These are phyloP conservation scores for Lipomyces sp. DNA, from an alignment of 805 yeast species.

Conservation along the genomic window DNA sequence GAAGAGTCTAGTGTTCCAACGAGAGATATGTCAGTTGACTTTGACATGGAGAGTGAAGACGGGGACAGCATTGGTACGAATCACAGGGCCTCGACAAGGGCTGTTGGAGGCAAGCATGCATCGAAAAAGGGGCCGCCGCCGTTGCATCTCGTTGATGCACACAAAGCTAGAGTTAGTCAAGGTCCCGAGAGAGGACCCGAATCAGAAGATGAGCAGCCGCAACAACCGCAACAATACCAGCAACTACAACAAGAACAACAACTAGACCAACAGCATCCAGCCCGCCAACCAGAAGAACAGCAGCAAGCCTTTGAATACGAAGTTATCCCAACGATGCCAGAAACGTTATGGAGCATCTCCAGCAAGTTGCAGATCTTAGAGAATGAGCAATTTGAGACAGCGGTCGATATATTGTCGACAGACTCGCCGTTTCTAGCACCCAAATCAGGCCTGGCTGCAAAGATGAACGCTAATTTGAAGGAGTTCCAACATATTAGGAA, in stretches of 20 bases:
- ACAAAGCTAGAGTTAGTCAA: background rate
- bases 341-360: constrained; percentile 46
- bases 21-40: constrained; percentile 35
- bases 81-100: constrained; percentile 19
- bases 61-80: constrained; percentile 21
- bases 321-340: constrained; percentile 78
- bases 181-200: background rate
- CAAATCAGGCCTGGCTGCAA: constrained; percentile 62
- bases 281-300: background rate
- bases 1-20: constrained; percentile 45
- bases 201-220: background rate
- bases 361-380: constrained; percentile 24
- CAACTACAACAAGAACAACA: background rate
- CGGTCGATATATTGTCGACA: constrained; percentile 41
- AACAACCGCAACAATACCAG: background rate
- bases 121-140: constrained; percentile 22
- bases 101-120: constrained; percentile 16
- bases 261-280: background rate
- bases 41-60: constrained; percentile 33
- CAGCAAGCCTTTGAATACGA: constrained; percentile 71
- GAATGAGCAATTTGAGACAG: constrained; percentile 30
- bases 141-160: background rate
- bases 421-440: constrained; percentile 52
- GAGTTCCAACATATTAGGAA: constrained; percentile 88
- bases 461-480: constrained; percentile 66